Evolutionary conservation across 1,139 yeast species (phyloP), one percentile per base, ranked within the genome.

Genomic region (Spathaspora sp.): DNA sequence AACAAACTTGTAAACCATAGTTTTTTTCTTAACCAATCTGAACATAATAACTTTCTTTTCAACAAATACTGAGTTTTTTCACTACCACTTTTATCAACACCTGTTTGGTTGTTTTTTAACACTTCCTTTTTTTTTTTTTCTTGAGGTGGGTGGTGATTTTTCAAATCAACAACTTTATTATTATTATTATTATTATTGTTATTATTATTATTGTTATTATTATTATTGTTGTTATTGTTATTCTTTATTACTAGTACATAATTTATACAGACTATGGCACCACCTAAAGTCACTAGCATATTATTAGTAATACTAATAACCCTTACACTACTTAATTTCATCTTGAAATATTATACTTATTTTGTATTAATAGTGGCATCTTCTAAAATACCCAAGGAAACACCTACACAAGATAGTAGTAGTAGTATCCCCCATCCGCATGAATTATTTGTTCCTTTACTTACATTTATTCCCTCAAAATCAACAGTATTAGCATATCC

Each of bases 341-440:
- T 59, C 4, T 56, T 67, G 45, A 65, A 64, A 47, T 67, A 65
- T 46, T 66, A 66, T 45, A 65, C 70, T 4, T 67, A 66, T 47
- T 65, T 67, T 48, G 64, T 64, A 23, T 47, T 65, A 13, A 63
- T 68, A 50, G 66, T 68, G 7, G 60, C 71, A 13, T 63, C 70
- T 4, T 53, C 57, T 6, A 52, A 23, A 5, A 13, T 37, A 17
- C 25, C 38, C 5, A 26, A 29, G 4, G 15, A 18, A 10, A 15
- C 60, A 9, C 57, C 61, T 38, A 52, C 61, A 39, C 63, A 68
- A 54, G 71, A 66, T 50, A 64, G 31, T n/a, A n/a, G n/a, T n/a
- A n/a, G n/a, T n/a, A n/a, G n/a, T 27, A 27, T n/a, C 9, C 74
- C 73, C 3, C 75, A 69, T 52, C 76, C 76, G 11, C 74, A 70